Base-by-base conservation (phyloP, 371 early-diverging fungal genomes). In the Dichotomocladium elegans region DNA sequence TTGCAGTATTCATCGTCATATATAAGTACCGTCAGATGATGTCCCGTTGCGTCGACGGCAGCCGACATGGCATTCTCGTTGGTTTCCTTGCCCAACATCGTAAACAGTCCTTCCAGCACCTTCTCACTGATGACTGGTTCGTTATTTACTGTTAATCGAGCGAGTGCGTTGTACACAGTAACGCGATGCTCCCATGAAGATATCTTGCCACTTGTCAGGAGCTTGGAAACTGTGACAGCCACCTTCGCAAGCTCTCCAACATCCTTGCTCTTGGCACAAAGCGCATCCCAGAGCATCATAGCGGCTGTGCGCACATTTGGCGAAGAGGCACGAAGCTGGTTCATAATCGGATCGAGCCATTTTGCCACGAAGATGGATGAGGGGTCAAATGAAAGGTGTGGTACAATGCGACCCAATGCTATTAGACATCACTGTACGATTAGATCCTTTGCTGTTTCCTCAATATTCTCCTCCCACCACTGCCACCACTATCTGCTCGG, bases 71-170 rank as follows among this genome's bases (percentile, higher is more conserved):
- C 85, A 27, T 76, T 68, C 48, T 94, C 95, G 37, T 87, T 83
- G 24, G 87, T 74, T 60, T 95, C 95, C 66, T 93, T 93, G 41
- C 69, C 68, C 6, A 81, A 58, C 76, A 91, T 82, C 3, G 81
- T 65, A 4, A 86, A 77, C 58, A 86, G 67, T 4, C 76, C 80
- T 29, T 82, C 73, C 11, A 89, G 61, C 10, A 79, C 81, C 47
- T 79, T 86, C 49, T 79, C 64, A 9, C 89, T 82, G 3, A 87
- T 79, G 34, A 66, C 56, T 9, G 85, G 76, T 9, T 78, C 70
- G 14, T 63, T 62, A 3, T 75, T 61, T 10, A 83, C 77, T 10
- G 77, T 70, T 8, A 76, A 73, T 21, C 71, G 60, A 7, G 70
- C 61, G 21, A 89, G 64, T 26, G 84, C 70, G 24, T 83, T 66